These are phyloP conservation scores for Chlamydomonas incerta DNA, from an alignment of 139 green algal genomes.

Conservation along the genomic window DNA sequence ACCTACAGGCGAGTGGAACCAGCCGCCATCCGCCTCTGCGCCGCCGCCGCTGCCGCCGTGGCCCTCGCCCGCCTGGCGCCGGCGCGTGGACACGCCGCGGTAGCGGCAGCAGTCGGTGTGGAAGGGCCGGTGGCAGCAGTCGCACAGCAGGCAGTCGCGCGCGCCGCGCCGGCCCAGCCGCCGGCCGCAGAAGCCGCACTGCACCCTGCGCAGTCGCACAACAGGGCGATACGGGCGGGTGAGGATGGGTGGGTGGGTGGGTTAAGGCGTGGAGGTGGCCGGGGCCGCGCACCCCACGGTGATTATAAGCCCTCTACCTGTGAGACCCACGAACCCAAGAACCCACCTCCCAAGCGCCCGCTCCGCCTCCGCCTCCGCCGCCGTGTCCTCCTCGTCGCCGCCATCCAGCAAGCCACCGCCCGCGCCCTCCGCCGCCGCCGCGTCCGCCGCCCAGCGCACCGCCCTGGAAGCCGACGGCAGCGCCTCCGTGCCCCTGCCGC, in stretches of 20 bases:
- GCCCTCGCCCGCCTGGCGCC: background rate
- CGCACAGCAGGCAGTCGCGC: background rate
- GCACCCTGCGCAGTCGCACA: too few species aligned
- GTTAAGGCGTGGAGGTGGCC: too few species aligned
- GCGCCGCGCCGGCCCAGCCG: background rate
- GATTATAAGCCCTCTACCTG: too few species aligned
- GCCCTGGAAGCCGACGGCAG: too few species aligned
- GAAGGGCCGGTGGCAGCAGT: slow-evolving; percentile 39
- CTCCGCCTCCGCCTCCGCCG: background rate
- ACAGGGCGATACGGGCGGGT: too few species aligned
- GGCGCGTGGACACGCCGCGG: slow-evolving; percentile 1
- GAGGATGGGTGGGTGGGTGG: background rate
- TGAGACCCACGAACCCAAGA: too few species aligned
- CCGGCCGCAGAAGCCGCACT: slow-evolving; percentile 29
- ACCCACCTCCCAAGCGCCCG: background rate
- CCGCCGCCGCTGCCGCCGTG: background rate
- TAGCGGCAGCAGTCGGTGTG: slow-evolving; percentile 25
- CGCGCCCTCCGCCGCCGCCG: too few species aligned
- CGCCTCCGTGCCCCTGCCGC: background rate
- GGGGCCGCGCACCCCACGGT: too few species aligned
- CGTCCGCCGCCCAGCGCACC: background rate
- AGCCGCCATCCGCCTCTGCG: too few species aligned
- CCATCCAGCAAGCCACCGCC: too few species aligned
- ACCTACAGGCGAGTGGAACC: too few species aligned
- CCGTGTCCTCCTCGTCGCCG: background rate